These are phyloP conservation scores for Alectoria sarmentosa DNA, from an alignment of 495 filamentous ascomycete species.

Conservation along the genomic window DNA sequence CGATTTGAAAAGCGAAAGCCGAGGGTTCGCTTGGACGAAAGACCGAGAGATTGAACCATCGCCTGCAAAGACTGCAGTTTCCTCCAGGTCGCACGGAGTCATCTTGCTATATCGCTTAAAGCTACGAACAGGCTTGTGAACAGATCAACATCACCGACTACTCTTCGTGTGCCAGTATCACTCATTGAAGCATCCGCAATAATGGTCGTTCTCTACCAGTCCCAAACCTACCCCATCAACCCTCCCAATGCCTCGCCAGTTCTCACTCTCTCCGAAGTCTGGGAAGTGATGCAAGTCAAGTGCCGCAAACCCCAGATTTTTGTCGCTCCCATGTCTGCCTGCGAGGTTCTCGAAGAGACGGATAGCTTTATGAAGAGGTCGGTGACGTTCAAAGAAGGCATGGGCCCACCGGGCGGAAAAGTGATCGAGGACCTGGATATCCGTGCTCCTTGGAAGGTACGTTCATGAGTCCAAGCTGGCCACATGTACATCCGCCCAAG, in stretches of 20 bases:
- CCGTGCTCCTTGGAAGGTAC: conserved; percentile 19
- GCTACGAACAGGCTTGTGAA: no score
- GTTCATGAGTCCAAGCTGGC: not conserved
- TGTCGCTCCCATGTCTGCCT: conserved; percentile 40
- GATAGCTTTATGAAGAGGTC: conserved; percentile 20
- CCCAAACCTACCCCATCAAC: conserved; percentile 44
- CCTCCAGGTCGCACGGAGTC: no score
- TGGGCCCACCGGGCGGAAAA: conserved; percentile 31
- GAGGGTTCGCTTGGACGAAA: not conserved
- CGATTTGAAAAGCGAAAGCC: no score
- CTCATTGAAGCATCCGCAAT: not conserved
- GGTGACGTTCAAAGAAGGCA: conserved; percentile 32
- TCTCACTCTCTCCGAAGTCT: conserved; percentile 42
- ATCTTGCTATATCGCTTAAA: no score
- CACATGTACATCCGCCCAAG: conserved; percentile 6
- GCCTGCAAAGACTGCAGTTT: no score
- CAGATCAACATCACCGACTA: not conserved
- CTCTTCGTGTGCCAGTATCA: not conserved
- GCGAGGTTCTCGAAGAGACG: conserved; percentile 30
- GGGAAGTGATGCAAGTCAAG: conserved; percentile 46
- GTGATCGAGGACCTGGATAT: conserved; percentile 20
- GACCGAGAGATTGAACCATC: not conserved
- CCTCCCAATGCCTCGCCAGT: conserved; percentile 34
- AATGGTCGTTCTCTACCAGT: conserved; percentile 19
- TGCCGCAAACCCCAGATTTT: conserved; percentile 45